These are phyloP conservation scores for Boletus fagicola DNA, from an alignment of 768 basidiomycete genomes.

Conservation along the genomic window DNA sequence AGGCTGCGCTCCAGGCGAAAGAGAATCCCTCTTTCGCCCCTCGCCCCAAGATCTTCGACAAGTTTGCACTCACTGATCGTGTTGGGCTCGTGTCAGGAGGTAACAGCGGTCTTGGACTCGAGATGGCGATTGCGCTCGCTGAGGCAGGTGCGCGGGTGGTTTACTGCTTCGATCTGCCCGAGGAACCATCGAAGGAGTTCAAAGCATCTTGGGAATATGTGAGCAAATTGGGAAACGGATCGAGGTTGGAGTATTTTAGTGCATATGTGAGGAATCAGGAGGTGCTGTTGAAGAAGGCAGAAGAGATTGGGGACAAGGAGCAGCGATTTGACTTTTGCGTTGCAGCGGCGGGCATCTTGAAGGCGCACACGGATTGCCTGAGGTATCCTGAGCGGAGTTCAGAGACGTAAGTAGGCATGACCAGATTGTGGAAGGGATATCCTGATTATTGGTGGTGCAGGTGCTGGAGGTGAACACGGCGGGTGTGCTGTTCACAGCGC, in stretches of 20 bases:
- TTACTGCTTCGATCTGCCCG: conserved; percentile 67
- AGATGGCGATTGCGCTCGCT: conserved; percentile 72
- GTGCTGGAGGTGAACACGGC: conserved; percentile 66
- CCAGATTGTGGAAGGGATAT: no score
- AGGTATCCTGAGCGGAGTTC: conserved; percentile 65
- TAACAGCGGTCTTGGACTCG: conserved; percentile 74
- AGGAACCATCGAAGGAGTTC: conserved; percentile 57
- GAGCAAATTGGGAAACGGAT: conserved; percentile 39
- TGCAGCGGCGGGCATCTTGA: conserved; percentile 75
- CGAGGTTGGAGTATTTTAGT: conserved; percentile 58
- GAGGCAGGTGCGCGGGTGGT: conserved; percentile 71
- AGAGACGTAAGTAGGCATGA: conserved; percentile 44
- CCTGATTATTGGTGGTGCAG: conserved; percentile 31
- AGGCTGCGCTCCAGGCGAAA: conserved; percentile 50
- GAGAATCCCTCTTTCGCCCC: conserved; percentile 34
- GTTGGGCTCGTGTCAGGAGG: conserved; percentile 65
- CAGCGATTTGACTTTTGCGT: conserved; percentile 72
- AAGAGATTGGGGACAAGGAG: conserved; percentile 64
- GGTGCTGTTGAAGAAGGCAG: conserved; percentile 52
- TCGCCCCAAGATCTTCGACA: conserved; percentile 54
- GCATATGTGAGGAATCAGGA: conserved; percentile 67
- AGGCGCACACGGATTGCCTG: conserved; percentile 57
- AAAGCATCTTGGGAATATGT: conserved; percentile 51
- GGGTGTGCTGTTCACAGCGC: conserved; percentile 59
- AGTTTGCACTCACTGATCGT: conserved; percentile 55